Evolutionary conservation across 2,329 filamentous ascomycete species (phyloP), one percentile per base, ranked within the genome.

Genomic region (Ophiocordyceps unilateralis): DNA sequence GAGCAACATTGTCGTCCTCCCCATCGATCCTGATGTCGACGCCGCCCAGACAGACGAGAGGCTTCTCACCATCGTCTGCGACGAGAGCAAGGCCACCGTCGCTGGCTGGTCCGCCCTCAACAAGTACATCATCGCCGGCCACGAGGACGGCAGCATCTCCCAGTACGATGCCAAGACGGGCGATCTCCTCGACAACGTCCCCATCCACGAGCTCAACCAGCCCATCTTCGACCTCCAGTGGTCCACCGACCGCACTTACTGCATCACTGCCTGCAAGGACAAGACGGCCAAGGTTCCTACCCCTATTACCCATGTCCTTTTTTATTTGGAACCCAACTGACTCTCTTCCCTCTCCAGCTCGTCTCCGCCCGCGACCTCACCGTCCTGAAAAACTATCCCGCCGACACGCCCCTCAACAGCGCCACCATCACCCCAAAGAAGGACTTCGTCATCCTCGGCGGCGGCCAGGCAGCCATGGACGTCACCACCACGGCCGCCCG

Each of bases 401-500:
- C 87, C 67, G 91, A 98, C 59, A 98, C 91, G 5, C 89, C 91
- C 28, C 80, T 98, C 52, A 98, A 98, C 78, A 91, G 83, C 60
- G 91, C 91, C 51, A 77, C 81, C 56, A 91, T 98, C 54, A 94
- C 88, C 14, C 78, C 84, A 44, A 91, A 93, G 67, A 96, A 96
- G 70, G 87, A 96, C 60, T 98, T 85, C 59, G 89, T 98, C 51
- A 93, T 98, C 58, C 81, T 98, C 39, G 91, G 91, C 55, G 91
- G 91, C 77, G 91, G 91, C 55, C 91, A 98, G 69, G 91, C 88
- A 50, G 91, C 91, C 59, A 95, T 95, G 86, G 89, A 96, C 60
- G 91, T 98, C 65, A 98, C 91, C 46, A 93, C 85, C 43, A 96
- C 91, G 42, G 82, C 82, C 28, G 81, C 87, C 41, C 78, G 91